phyloP scores from a whole-genome alignment of 1,139 yeast genomes.

The Zygoascus hellenicus region DNA sequence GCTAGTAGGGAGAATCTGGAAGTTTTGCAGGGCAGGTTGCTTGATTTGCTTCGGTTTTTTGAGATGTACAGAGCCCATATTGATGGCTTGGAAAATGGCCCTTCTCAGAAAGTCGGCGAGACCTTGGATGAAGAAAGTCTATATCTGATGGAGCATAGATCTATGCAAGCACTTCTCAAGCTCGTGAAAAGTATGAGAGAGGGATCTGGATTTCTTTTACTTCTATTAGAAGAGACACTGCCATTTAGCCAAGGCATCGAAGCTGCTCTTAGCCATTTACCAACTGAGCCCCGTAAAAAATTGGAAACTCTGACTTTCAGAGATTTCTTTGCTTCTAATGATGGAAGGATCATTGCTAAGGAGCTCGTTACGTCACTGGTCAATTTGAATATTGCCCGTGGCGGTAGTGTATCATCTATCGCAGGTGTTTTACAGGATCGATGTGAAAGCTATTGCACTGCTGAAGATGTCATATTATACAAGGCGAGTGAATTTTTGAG shows the following conservation, averaged over 20 bases:
- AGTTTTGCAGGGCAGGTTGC: conserved; percentile 28
- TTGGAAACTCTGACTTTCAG: conserved; percentile 63
- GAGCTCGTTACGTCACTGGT: conserved; percentile 86
- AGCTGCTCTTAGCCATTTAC: conserved; percentile 65
- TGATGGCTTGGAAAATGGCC: conserved; percentile 32
- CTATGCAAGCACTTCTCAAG: conserved; percentile 71
- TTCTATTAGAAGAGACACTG: conserved; percentile 70
- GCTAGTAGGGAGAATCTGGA: conserved; percentile 21
- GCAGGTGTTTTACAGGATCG: conserved; percentile 85
- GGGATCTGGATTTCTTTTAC: conserved; percentile 80
- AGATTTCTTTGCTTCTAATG: conserved; percentile 64
- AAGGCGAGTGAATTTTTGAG: conserved; percentile 90
- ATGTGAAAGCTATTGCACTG: conserved; percentile 92
- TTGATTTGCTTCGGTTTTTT: conserved; percentile 35
- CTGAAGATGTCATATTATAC: conserved; percentile 88
- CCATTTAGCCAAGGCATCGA: conserved; percentile 40
- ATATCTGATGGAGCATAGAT: conserved; percentile 86
- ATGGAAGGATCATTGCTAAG: conserved; percentile 65
- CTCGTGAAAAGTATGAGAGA: conserved; percentile 78
- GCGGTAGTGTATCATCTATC: conserved; percentile 89
- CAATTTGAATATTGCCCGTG: conserved; percentile 79
- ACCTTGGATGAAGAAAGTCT: conserved; percentile 49
- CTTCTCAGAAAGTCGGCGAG: conserved; percentile 1
- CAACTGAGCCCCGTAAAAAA: conserved; percentile 60
- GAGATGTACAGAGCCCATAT: conserved; percentile 37